Percentiles rank a stretch among this genome's conserved stretches.
These are phyloP conservation scores for Vairimorpha ceranae DNA, from an alignment of 371 early-diverging fungal genomes.

Conservation along the genomic window DNA sequence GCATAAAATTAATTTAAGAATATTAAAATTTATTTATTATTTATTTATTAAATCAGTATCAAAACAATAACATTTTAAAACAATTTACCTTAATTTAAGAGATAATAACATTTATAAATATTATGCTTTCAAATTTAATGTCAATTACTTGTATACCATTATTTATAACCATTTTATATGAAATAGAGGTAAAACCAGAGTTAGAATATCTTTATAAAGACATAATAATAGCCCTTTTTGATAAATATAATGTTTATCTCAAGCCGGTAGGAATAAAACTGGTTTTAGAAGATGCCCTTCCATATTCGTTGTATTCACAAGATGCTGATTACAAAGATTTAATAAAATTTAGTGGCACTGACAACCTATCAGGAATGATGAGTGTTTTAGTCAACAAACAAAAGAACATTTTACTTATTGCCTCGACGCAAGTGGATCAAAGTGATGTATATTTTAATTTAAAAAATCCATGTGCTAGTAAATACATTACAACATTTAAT, in stretches of 20 bases:
- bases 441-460: not conserved
- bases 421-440: constrained; percentile 3
- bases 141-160: too few relatives aligned
- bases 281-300: not conserved
- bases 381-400: constrained; percentile 1
- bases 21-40: too few relatives aligned
- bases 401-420: constrained; percentile 17
- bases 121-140: too few relatives aligned
- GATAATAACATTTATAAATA: too few relatives aligned
- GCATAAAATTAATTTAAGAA: too few relatives aligned
- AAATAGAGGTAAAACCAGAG: not conserved
- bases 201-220: not conserved
- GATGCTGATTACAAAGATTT: constrained; percentile 2
- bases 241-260: not conserved
- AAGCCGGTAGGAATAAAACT: not conserved
- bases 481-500: constrained; percentile 18
- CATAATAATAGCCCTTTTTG: not conserved
- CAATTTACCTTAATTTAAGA: too few relatives aligned
- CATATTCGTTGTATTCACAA: not conserved
- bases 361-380: constrained; percentile 1
- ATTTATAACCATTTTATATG: not conserved
- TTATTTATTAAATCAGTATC: too few relatives aligned
- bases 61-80: too few relatives aligned
- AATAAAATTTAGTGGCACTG: constrained; percentile 14
- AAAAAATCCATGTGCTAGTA: not conserved